Evolutionary conservation across 2,329 filamentous ascomycete species (phyloP).

Genomic region (Fusarium vanettenii): DNA sequence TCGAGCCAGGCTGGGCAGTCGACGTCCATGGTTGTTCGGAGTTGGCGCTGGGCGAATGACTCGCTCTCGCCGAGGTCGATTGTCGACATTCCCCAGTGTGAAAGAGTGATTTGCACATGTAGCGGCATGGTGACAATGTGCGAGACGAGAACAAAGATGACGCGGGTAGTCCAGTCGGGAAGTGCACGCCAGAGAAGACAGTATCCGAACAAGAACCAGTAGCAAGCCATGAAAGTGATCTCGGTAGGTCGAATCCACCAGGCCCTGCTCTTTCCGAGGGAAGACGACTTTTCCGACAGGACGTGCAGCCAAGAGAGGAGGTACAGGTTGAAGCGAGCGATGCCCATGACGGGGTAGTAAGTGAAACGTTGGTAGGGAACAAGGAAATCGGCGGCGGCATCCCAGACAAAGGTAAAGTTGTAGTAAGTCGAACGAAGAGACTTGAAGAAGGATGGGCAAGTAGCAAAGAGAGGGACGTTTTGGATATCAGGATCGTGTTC

Average conservation of each 20-base stretch:
- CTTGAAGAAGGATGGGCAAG: slow-evolving; percentile 73
- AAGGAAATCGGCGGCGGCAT: slow-evolving; percentile 68
- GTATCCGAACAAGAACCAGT: slow-evolving; percentile 77
- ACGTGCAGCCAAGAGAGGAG: slow-evolving; percentile 75
- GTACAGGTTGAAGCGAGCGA: slow-evolving; percentile 80
- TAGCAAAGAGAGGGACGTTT: slow-evolving; percentile 76
- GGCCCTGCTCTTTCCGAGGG: slow-evolving; percentile 66
- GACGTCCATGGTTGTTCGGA: slow-evolving; percentile 80
- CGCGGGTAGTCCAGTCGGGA: slow-evolving; percentile 66
- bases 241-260: slow-evolving; percentile 77
- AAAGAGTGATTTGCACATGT: slow-evolving; percentile 78
- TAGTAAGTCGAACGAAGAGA: slow-evolving; percentile 75
- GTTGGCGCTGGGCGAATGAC: slow-evolving; percentile 76
- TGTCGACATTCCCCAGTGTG: slow-evolving; percentile 79
- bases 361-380: slow-evolving; percentile 73
- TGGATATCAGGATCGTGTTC: slow-evolving; percentile 71
- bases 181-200: slow-evolving; percentile 70
- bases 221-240: slow-evolving; percentile 70
- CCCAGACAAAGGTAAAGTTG: slow-evolving; percentile 72
- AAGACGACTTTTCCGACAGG: slow-evolving; percentile 64
- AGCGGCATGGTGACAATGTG: slow-evolving; percentile 75
- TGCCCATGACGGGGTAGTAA: slow-evolving; percentile 75
- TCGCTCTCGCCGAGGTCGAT: slow-evolving; percentile 72
- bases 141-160: slow-evolving; percentile 71
- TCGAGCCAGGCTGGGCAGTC: slow-evolving; percentile 79